phyloP scores from a whole-genome alignment of 305 asterid species.

The Rubia occidens region DNA sequence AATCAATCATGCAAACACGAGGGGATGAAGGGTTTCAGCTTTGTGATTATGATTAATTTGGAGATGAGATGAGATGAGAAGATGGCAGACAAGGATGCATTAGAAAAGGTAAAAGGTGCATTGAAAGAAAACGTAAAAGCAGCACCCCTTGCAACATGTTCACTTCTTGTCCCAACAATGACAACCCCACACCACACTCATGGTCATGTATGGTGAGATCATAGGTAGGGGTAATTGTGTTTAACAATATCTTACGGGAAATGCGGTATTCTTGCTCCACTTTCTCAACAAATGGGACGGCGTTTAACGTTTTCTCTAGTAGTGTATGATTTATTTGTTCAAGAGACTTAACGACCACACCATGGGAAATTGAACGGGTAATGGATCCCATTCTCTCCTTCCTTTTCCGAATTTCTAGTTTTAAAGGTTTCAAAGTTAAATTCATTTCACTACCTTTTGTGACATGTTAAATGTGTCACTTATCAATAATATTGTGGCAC shows the following conservation, averaged over 20 bases:
- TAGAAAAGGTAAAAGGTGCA: constrained; percentile 36
- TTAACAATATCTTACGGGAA: constrained; percentile 12
- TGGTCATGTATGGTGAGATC: constrained; percentile 19
- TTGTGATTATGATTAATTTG: constrained; percentile 15
- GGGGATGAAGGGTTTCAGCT: constrained; percentile 15
- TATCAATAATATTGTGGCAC: too few relatives aligned
- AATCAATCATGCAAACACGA: constrained; percentile 48
- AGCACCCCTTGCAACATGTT: constrained; percentile 28
- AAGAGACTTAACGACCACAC: too few relatives aligned
- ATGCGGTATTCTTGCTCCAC: constrained; percentile 18
- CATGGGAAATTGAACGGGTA: too few relatives aligned
- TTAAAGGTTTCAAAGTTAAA: too few relatives aligned
- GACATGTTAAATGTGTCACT: too few relatives aligned
- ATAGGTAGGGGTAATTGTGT: not conserved
- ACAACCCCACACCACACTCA: constrained; percentile 14
- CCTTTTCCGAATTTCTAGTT: too few relatives aligned
- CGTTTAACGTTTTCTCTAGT: not conserved
- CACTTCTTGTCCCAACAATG: constrained; percentile 25
- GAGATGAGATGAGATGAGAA: constrained; percentile 12
- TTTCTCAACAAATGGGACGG: constrained; percentile 24
- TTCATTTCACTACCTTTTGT: too few relatives aligned
- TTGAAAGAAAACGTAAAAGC: constrained; percentile 19
- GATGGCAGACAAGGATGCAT: constrained; percentile 44
- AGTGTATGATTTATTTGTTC: too few relatives aligned
- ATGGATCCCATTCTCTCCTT: too few relatives aligned